Evolutionary conservation across 495 filamentous ascomycete genomes (phyloP).

Genomic region (Xylaria bambusicola): DNA sequence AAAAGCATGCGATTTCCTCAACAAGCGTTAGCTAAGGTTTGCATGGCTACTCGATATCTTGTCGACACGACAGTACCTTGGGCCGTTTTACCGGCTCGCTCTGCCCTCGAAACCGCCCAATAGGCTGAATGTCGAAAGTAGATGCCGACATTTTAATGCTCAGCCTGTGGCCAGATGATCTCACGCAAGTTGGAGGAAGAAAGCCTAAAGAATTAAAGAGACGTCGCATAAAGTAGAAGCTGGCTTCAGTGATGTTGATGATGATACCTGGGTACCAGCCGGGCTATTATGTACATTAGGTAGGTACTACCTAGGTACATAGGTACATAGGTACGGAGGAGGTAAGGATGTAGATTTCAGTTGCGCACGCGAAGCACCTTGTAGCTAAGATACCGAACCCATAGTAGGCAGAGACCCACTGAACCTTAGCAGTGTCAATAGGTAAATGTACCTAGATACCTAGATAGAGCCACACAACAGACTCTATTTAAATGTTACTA

Average conservation of each 20-base stretch:
- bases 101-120: conserved; percentile 60
- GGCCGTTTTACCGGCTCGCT: conserved; percentile 68
- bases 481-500: too few species aligned
- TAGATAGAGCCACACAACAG: too few species aligned
- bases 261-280: background rate
- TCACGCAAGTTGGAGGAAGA: background rate
- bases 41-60: too few species aligned
- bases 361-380: too few species aligned
- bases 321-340: background rate
- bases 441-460: too few species aligned
- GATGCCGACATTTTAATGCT: conserved; percentile 25
- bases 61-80: too few species aligned
- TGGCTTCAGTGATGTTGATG: background rate
- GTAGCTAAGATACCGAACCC: background rate
- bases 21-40: background rate
- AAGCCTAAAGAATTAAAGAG: too few species aligned
- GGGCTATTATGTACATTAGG: too few species aligned
- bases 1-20: conserved; percentile 87
- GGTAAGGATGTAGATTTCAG: background rate
- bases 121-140: conserved; percentile 63
- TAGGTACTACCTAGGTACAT: background rate
- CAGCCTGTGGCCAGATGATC: conserved; percentile 9
- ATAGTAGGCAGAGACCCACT: too few species aligned
- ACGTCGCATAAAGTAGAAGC: background rate
- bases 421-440: too few species aligned